phyloP scores from a whole-genome alignment of 176 grass and related monocot species.

The Bothriochloa decipiens region DNA sequence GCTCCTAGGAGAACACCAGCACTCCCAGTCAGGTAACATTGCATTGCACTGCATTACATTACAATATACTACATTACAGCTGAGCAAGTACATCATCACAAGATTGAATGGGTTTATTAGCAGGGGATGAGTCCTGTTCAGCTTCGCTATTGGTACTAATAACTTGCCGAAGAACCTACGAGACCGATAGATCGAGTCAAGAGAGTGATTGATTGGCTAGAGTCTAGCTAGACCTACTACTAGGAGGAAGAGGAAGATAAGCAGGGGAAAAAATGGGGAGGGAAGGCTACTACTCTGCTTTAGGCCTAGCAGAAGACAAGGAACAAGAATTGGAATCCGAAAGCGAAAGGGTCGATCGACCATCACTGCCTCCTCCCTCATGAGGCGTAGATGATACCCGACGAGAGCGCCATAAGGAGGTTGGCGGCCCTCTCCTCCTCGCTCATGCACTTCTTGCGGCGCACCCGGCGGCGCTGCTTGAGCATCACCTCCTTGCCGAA shows the following conservation, averaged over 20 bases:
- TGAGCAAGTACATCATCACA: slow-evolving; percentile 12
- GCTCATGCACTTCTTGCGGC: slow-evolving; percentile 50
- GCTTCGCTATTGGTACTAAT: neutral
- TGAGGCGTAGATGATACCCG: slow-evolving; percentile 69
- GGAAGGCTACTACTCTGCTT: neutral
- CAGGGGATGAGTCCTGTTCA: neutral
- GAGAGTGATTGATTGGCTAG: neutral
- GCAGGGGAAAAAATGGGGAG: too few relatives aligned
- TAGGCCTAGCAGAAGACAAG: neutral
- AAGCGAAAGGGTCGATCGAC: too few relatives aligned
- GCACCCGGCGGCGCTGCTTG: slow-evolving; percentile 59
- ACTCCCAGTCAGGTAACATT: neutral
- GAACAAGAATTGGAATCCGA: neutral
- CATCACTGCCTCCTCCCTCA: neutral
- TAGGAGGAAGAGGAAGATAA: neutral
- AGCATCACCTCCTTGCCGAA: slow-evolving; percentile 53
- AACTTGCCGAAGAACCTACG: neutral
- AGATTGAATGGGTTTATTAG: neutral
- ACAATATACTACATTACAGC: neutral
- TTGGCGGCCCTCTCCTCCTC: slow-evolving; percentile 77
- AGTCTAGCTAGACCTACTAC: neutral
- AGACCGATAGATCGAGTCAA: too few relatives aligned
- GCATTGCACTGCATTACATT: neutral
- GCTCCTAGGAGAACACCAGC: neutral
- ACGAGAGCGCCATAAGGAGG: slow-evolving; percentile 86